These are phyloP conservation scores for Populus davidiana DNA, from an alignment of 345 rosid species.

Conservation along the genomic window DNA sequence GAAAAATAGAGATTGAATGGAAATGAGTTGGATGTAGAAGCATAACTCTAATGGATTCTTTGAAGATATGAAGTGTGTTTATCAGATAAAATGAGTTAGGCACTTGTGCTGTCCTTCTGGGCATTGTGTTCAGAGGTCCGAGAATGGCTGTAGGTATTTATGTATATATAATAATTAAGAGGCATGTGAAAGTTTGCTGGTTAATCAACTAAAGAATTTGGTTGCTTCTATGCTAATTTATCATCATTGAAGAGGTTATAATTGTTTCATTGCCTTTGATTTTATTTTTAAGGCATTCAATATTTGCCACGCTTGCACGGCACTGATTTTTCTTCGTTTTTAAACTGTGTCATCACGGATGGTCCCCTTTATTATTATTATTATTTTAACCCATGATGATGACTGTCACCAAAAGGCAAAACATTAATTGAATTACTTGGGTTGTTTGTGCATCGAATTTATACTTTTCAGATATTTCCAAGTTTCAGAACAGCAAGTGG, in stretches of 20 bases:
- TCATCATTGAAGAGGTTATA: constrained; percentile 11
- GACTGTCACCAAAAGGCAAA: neutral
- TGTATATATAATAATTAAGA: neutral
- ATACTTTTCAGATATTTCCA: neutral
- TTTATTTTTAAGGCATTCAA: neutral
- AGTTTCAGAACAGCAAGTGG: neutral
- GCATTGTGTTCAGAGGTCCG: neutral
- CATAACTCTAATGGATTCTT: constrained; percentile 35
- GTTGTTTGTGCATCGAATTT: neutral
- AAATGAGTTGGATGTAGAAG: constrained; percentile 30
- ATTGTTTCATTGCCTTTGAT: neutral
- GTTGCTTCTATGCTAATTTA: constrained; percentile 22
- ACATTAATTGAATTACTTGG: neutral
- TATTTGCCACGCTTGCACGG: neutral
- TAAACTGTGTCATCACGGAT: neutral
- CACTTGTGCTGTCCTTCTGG: constrained; percentile 20
- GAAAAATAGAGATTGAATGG: constrained; percentile 28
- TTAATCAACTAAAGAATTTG: neutral
- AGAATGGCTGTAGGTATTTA: neutral
- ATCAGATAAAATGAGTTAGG: constrained; percentile 18
- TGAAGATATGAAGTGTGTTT: constrained; percentile 21
- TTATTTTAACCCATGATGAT: neutral
- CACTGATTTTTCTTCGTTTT: neutral
- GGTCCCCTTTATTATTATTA: neutral
- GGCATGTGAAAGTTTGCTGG: neutral